Evolutionary conservation across 352 stramenopile genomes (phyloP), one percentile per base, ranked within the genome.

Genomic region (Phytophthora kernoviae): DNA sequence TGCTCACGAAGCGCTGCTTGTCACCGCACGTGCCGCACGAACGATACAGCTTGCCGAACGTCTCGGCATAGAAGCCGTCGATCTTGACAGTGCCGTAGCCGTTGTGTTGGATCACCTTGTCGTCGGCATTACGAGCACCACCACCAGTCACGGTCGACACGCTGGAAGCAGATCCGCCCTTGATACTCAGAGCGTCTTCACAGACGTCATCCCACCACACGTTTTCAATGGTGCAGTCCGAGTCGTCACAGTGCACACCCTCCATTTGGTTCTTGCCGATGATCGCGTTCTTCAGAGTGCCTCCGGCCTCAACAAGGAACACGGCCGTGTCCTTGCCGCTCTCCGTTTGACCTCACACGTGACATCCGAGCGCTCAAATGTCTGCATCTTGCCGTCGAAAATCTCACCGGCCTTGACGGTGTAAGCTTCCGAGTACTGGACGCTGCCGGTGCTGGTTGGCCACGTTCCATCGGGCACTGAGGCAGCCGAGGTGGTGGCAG

Each of bases 31-130:
- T 80, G 22, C 66, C 70, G 44, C 70, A 83, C 55, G 70, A 80
- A 24, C 68, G 67, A 57, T 70, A 79, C 6, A 84, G 49, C 61
- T 84, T 79, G 44, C 73, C 73, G 57, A 82, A 82, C 10, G 64
- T 61, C 10, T 82, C 42, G 26, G 58, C 67, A 18, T 76, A 83
- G 58, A 83, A 79, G 8, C 70, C 70, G 49, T 83, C 70, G 53
- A 78, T 78, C 15, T 58, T 62, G 10, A 83, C 70, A 2, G 34
- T 75, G 30, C 75, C 75, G 11, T 62, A 57, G 12, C 75, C 75
- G 27, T 84, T 81, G 65, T 78, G 72, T 57, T 84, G 75, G 14
- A 80, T 61, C 30, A 81, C 58, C 62, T 84, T 84, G 75, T 84
- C 75, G 26, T 81, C 70, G 15, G 71, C 75, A 18, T 70, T 58